A percentile compares a stretch with the other conserved stretches of the same genome.
These are phyloP conservation scores for Chlamydomonas incerta DNA, from an alignment of 139 green algal genomes.

Conservation along the genomic window DNA sequence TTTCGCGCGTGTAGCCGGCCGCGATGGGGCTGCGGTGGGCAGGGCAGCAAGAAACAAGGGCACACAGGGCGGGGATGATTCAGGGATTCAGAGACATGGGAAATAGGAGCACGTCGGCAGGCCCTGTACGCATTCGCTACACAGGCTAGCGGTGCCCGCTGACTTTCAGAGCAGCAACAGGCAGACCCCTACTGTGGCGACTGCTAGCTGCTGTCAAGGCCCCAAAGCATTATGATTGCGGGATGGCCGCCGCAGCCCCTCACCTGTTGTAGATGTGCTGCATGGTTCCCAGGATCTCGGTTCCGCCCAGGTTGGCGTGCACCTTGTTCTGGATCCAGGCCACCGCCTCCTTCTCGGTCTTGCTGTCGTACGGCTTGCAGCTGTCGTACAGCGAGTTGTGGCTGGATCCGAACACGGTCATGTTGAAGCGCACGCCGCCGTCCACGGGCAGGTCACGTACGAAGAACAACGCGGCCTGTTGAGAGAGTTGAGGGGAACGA, in stretches of 20 bases:
- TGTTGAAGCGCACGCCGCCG: slow-evolving; percentile 43
- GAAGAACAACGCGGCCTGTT: slow-evolving; percentile 55
- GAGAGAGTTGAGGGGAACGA: background rate
- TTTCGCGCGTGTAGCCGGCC: slow-evolving; percentile 30
- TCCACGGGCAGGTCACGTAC: slow-evolving; percentile 49
- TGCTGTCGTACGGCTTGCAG: slow-evolving; percentile 19
- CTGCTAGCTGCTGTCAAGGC: too few species aligned
- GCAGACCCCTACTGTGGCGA: too few species aligned
- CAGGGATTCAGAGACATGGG: too few species aligned
- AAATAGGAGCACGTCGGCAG: too few species aligned
- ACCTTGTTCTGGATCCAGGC: slow-evolving; percentile 52
- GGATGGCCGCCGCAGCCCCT: too few species aligned
- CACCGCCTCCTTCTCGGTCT: slow-evolving; percentile 21
- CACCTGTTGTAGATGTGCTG: slow-evolving; percentile 39
- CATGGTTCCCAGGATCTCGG: slow-evolving; percentile 45
- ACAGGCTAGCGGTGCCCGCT: too few species aligned
- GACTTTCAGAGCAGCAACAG: too few species aligned
- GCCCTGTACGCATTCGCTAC: too few species aligned
- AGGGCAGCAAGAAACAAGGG: background rate
- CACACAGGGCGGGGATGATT: background rate
- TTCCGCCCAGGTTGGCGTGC: slow-evolving; percentile 48
- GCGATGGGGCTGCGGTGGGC: background rate
- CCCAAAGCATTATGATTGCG: too few species aligned
- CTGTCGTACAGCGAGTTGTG: slow-evolving; percentile 38
- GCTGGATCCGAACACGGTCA: slow-evolving; percentile 36